A percentile compares a stretch with the other conserved stretches of the same genome.
phyloP scores from a whole-genome alignment of 345 rosid genomes.

The Corchorus capsularis region DNA sequence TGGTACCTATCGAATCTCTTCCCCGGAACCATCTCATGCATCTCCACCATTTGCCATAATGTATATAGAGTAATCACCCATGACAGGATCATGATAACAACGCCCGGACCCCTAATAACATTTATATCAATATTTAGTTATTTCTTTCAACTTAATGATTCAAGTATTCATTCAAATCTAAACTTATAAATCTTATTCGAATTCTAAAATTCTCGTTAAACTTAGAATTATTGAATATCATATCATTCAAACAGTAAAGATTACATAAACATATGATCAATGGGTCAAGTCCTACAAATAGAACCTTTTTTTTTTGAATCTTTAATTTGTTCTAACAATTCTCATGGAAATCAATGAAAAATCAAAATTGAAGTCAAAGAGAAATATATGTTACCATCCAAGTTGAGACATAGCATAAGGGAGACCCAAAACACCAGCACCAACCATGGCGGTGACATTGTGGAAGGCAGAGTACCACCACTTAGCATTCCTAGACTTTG shows the following conservation, averaged over 20 bases:
- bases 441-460: conserved; percentile 82
- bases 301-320: too few relatives aligned
- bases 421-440: conserved; percentile 66
- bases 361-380: not conserved
- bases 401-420: conserved; percentile 71
- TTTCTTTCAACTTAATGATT: too few relatives aligned
- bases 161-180: too few relatives aligned
- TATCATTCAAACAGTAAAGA: not conserved
- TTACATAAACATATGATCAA: not conserved
- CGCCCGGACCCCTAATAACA: conserved; percentile 57
- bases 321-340: not conserved
- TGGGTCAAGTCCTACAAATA: not conserved
- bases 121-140: not conserved
- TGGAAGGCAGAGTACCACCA: conserved; percentile 76
- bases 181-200: too few relatives aligned
- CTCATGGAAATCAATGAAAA: not conserved
- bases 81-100: conserved; percentile 48
- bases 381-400: conserved; percentile 48
- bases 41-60: conserved; percentile 84
- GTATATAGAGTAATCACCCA: conserved; percentile 79
- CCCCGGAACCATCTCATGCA: conserved; percentile 78
- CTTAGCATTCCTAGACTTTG: conserved; percentile 58
- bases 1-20: conserved; percentile 75
- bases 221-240: not conserved
- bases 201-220: too few relatives aligned